Base-by-base conservation (phyloP, 331 rosid genomes). In the Quercus lobata region DNA sequence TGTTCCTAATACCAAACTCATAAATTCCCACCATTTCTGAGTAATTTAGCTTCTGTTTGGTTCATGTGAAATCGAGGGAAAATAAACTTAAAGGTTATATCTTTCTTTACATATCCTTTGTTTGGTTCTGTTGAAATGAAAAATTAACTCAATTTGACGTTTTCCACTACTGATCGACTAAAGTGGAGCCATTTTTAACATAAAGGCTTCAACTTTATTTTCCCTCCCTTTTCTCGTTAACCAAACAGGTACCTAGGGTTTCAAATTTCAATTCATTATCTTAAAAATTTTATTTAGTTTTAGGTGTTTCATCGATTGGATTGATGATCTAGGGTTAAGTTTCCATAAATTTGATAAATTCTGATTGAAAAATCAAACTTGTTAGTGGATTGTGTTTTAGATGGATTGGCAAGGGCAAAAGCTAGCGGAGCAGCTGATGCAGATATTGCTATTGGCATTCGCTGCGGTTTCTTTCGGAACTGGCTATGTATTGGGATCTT, bases 331-430 rank as follows among this genome's bases (percentile, higher is more conserved):
- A 44, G 25, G 72, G 10, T 68, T 77, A 9, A 21, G 0, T 3
- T 9, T 21, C 22, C 24, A 34, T 27, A 4, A 63, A 5, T 63
- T 1, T 63, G 22, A 3, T 6, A 16, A 24, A 5, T 17, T n/a
- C 44, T 37, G 35, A 41, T 57, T 75, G 5, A 1, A 7, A 10
- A 11, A 15, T 17, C 55, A 7, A 35, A 68, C 56, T 57, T 41
- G 24, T 8, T 61, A 32, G 1, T 5, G 25, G 34, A 7, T 75
- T 77, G 71, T 62, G 12, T 4, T 73, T 24, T 77, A 91, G 97
- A 95, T 95, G 99, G 99, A 95, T 83, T 92, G 97, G 99, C 97
- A 90, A 83, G 98, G 98, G 78, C 98, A 95, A 62, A 92, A 88
- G 92, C 79, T 86, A 7, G 96, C 96, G 17, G 97, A 95, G 93